Percentiles rank a stretch among this genome's conserved stretches.
These are phyloP conservation scores for Neofusicoccum laricinum DNA, from an alignment of 2,329 filamentous ascomycete species.

Conservation along the genomic window DNA sequence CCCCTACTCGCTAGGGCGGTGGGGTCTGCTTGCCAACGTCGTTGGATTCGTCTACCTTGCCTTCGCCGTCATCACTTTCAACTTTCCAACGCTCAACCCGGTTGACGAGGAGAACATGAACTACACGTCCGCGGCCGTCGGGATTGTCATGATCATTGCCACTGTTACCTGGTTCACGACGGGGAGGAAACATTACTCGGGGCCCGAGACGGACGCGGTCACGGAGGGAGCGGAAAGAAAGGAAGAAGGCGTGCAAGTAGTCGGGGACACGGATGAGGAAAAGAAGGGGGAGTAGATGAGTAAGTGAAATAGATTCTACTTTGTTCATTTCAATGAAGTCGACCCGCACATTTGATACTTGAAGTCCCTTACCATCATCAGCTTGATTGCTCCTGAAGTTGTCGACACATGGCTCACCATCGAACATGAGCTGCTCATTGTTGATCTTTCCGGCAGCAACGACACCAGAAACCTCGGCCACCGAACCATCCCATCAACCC, in stretches of 20 bases:
- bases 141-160: conserved; percentile 52
- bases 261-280: neutral
- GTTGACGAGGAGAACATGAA: conserved; percentile 58
- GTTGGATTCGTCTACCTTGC: conserved; percentile 52
- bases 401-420: too few relatives aligned
- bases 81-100: conserved; percentile 51
- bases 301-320: too few relatives aligned
- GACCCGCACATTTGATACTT: too few relatives aligned
- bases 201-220: conserved; percentile 35
- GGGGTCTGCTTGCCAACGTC: conserved; percentile 45
- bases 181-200: conserved; percentile 50
- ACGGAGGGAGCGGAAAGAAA: neutral
- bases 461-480: too few relatives aligned
- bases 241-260: neutral
- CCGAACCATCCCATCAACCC: too few relatives aligned
- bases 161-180: conserved; percentile 52
- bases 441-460: too few relatives aligned
- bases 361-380: too few relatives aligned
- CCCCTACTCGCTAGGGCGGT: conserved; percentile 46
- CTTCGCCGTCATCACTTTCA: conserved; percentile 56
- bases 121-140: conserved; percentile 56
- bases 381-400: too few relatives aligned
- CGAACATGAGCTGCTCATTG: too few relatives aligned
- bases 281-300: neutral
- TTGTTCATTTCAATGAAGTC: too few relatives aligned